A percentile compares a stretch with the other conserved stretches of the same genome.
Conservation (phyloP, 2,329 filamentous ascomycete genomes). For the Phoma herbarum region DNA sequence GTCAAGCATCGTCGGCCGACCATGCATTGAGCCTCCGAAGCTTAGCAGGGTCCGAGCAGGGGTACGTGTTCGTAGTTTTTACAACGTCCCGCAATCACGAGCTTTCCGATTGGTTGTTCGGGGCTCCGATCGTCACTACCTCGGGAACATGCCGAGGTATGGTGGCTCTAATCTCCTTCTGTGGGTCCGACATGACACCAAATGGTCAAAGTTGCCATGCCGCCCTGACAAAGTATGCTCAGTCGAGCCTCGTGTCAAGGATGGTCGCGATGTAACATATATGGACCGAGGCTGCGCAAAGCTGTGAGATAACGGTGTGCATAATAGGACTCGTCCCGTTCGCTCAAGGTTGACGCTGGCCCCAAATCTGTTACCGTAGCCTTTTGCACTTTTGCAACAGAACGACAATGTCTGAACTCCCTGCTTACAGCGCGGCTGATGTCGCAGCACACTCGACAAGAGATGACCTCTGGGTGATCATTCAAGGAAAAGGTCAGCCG, state of each 20-base stretch:
- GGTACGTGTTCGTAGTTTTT: constrained; percentile 9
- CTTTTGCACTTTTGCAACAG: neutral
- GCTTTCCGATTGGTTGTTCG: constrained; percentile 14
- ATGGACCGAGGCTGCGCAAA: constrained; percentile 23
- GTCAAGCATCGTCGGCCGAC: constrained; percentile 15
- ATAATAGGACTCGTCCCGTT: constrained; percentile 21
- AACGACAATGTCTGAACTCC: constrained; percentile 27
- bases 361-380: neutral
- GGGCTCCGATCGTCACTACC: constrained; percentile 5
- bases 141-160: constrained; percentile 22
- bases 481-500: constrained; percentile 56
- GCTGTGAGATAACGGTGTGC: constrained; percentile 15
- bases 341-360: constrained; percentile 14
- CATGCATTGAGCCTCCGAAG: constrained; percentile 14
- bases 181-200: constrained; percentile 18
- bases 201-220: constrained; percentile 16
- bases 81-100: constrained; percentile 9
- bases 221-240: constrained; percentile 18
- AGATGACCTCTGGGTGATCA: constrained; percentile 63
- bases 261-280: constrained; percentile 13
- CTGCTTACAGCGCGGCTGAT: constrained; percentile 44
- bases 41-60: constrained; percentile 20
- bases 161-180: constrained; percentile 12
- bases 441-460: constrained; percentile 61
- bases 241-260: constrained; percentile 12